These are phyloP conservation scores for Lactarius akahatsu DNA, from an alignment of 768 basidiomycete genomes.

Conservation along the genomic window DNA sequence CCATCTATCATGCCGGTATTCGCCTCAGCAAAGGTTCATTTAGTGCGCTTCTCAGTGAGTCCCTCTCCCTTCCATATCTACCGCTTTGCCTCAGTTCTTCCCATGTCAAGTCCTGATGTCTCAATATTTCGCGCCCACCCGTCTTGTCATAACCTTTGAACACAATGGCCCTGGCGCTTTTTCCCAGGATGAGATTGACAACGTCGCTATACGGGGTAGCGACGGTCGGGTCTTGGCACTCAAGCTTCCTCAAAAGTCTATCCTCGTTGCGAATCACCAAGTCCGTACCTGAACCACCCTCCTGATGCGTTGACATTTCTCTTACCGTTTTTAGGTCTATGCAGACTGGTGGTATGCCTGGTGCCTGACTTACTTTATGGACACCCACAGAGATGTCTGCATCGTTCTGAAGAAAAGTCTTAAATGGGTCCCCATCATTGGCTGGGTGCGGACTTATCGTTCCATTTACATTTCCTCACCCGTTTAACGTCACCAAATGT, in stretches of 20 bases:
- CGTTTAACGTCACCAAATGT: background rate
- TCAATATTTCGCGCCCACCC: conserved; percentile 80
- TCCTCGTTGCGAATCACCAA: conserved; percentile 93
- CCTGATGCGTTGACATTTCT: background rate
- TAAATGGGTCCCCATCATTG: conserved; percentile 81
- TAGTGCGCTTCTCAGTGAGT: conserved; percentile 68
- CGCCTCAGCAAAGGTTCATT: conserved; percentile 83
- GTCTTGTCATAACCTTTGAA: conserved; percentile 71
- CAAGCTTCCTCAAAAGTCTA: conserved; percentile 72
- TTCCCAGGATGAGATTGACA: conserved; percentile 56
- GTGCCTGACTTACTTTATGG: conserved; percentile 72
- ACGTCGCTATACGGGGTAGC: conserved; percentile 54
- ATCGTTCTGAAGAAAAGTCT: conserved; percentile 93
- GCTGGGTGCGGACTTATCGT: conserved; percentile 62
- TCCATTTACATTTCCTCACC: background rate
- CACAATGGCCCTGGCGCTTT: conserved; percentile 64
- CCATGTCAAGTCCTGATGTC: conserved; percentile 63
- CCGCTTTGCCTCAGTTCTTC: background rate
- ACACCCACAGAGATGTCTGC: conserved; percentile 67
- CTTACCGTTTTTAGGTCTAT: conserved; percentile 51
- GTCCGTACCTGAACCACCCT: conserved; percentile 38
- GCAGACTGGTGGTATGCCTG: conserved; percentile 87
- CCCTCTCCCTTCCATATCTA: background rate
- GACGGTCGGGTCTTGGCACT: conserved; percentile 59
- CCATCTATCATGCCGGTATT: conserved; percentile 66